These are phyloP conservation scores for Hypholoma fasciculare DNA, from an alignment of 768 basidiomycete genomes.

Conservation along the genomic window DNA sequence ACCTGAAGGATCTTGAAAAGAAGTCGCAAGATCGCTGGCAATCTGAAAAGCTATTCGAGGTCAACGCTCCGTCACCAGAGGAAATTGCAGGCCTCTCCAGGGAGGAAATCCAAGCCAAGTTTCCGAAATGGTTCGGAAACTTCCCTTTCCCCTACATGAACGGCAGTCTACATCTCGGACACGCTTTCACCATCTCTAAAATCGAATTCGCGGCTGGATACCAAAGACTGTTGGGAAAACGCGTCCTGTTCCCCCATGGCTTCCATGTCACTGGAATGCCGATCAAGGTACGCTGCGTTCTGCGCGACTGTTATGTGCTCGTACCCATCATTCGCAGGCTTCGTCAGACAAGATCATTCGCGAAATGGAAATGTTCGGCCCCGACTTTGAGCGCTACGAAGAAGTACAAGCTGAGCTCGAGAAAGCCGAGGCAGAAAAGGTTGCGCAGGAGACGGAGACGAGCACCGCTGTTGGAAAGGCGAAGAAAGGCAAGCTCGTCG, in stretches of 20 bases:
- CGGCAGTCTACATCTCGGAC: slow-evolving; percentile 93
- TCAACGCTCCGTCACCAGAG: slow-evolving; percentile 72
- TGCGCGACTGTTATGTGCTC: not conserved
- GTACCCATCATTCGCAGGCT: slow-evolving; percentile 50
- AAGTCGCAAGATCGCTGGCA: slow-evolving; percentile 85
- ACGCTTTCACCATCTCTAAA: slow-evolving; percentile 98
- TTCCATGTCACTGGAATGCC: slow-evolving; percentile 99
- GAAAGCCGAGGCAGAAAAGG: slow-evolving; percentile 45
- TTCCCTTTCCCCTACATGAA: slow-evolving; percentile 99
- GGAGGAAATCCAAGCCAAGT: slow-evolving; percentile 67
- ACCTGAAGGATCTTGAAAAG: slow-evolving; percentile 78
- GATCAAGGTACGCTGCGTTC: slow-evolving; percentile 76
- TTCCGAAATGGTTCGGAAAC: slow-evolving; percentile 97
- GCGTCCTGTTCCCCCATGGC: slow-evolving; percentile 94
- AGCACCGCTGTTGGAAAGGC: slow-evolving; percentile 61
- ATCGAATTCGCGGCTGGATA: slow-evolving; percentile 96
- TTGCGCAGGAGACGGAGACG: slow-evolving; percentile 45
- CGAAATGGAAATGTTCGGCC: slow-evolving; percentile 95
- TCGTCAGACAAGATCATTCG: slow-evolving; percentile 97
- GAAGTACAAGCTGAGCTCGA: slow-evolving; percentile 44
- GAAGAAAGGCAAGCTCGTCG: slow-evolving; percentile 93
- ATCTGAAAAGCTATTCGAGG: slow-evolving; percentile 77
- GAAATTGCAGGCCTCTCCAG: slow-evolving; percentile 64
- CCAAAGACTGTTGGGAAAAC: slow-evolving; percentile 92
- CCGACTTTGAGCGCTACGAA: slow-evolving; percentile 77